phyloP scores from a whole-genome alignment of 2,329 filamentous ascomycete species.

The Dactylellina drechsleri region DNA sequence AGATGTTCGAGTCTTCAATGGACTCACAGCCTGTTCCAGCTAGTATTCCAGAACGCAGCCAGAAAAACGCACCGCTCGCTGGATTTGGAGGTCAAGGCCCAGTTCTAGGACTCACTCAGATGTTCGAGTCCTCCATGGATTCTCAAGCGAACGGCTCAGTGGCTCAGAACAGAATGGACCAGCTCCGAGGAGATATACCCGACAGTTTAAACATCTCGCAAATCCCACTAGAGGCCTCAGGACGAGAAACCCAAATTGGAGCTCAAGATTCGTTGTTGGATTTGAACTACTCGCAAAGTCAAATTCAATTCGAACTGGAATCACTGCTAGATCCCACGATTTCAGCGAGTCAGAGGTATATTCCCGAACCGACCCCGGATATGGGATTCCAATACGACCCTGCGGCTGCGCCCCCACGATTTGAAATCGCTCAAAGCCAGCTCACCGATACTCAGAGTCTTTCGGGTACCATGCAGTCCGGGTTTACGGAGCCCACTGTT shows the following conservation, averaged over 20 bases:
- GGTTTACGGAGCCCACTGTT: constrained; percentile 53
- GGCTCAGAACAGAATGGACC: constrained; percentile 42
- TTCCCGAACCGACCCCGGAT: constrained; percentile 53
- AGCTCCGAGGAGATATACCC: constrained; percentile 38
- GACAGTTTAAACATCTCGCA: constrained; percentile 44
- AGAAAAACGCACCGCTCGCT: constrained; percentile 24
- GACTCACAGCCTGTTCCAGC: constrained; percentile 18
- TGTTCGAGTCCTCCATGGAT: constrained; percentile 54
- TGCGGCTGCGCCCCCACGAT: constrained; percentile 40
- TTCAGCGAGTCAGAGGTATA: constrained; percentile 38
- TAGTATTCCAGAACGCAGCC: constrained; percentile 12
- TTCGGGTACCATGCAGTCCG: constrained; percentile 42
- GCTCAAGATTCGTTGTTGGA: constrained; percentile 42
- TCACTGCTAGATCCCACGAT: constrained; percentile 22
- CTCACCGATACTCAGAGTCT: constrained; percentile 49
- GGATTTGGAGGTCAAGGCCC: constrained; percentile 23
- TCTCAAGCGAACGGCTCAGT: constrained; percentile 11
- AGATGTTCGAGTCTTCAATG: constrained; percentile 56
- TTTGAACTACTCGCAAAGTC: constrained; percentile 51
- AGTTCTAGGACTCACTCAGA: constrained; percentile 52
- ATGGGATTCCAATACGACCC: constrained; percentile 52
- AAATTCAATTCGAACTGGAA: constrained; percentile 53
- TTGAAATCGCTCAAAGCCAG: constrained; percentile 53
- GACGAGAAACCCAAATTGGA: constrained; percentile 10
- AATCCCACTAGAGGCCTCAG: constrained; percentile 26